Percentiles rank a stretch among this genome's conserved stretches.
Evolutionary conservation across 2,329 filamentous ascomycete species (phyloP).

Genomic region (Pseudopyricularia cyperi): DNA sequence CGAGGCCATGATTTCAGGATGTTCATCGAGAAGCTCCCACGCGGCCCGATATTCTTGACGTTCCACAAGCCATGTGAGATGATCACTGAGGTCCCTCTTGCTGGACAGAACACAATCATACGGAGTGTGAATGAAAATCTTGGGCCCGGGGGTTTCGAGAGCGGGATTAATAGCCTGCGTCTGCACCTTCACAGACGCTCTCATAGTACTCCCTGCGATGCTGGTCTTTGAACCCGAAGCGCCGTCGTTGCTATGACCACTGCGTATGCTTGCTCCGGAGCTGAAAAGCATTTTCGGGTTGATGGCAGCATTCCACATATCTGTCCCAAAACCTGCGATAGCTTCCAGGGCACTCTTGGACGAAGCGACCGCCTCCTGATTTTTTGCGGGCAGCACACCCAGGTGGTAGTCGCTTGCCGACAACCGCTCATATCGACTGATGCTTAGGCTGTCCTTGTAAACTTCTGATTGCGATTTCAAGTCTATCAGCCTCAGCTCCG

Average conservation of each 20-base stretch:
- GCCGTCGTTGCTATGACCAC: slow-evolving; percentile 47
- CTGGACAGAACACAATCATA: slow-evolving; percentile 94
- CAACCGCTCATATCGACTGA: slow-evolving; percentile 77
- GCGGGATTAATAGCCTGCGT: slow-evolving; percentile 34
- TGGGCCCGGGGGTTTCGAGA: slow-evolving; percentile 39
- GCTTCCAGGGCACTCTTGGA: slow-evolving; percentile 66
- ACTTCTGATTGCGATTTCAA: slow-evolving; percentile 75
- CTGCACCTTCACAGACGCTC: slow-evolving; percentile 6
- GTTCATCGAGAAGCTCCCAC: slow-evolving; percentile 79
- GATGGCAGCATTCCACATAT: slow-evolving; percentile 83
- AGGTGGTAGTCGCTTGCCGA: slow-evolving; percentile 88
- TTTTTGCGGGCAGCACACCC: slow-evolving; percentile 63
- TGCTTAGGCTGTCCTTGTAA: slow-evolving; percentile 72
- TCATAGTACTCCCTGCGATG: slow-evolving; percentile 17
- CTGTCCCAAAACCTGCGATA: slow-evolving; percentile 56
- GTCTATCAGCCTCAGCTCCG: slow-evolving; percentile 85
- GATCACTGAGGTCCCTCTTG: slow-evolving; percentile 74
- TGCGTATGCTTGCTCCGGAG: slow-evolving; percentile 66
- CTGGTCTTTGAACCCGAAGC: slow-evolving; percentile 35
- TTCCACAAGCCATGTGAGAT: slow-evolving; percentile 73
- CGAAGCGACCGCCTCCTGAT: slow-evolving; percentile 49
- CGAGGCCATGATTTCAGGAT: slow-evolving; percentile 57
- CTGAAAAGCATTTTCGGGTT: slow-evolving; percentile 80
- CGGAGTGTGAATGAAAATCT: slow-evolving; percentile 91
- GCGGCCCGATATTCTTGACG: slow-evolving; percentile 71